Evolutionary conservation across 768 basidiomycete species (phyloP).

Genomic region (Hygrocybe punicea): DNA sequence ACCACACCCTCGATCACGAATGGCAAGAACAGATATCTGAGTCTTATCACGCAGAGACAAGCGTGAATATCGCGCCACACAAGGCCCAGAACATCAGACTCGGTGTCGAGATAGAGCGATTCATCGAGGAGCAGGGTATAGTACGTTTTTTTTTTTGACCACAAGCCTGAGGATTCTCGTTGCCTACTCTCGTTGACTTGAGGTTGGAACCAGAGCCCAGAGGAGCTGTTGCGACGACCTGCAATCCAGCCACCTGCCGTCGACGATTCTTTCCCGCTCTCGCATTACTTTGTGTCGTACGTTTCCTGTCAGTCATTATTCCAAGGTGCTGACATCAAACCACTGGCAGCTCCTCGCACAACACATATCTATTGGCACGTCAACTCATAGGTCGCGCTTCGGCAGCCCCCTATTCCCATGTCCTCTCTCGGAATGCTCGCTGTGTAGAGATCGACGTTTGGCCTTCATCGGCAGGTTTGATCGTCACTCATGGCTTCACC

Average conservation of each 20-base stretch:
- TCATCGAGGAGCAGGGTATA: slow-evolving; percentile 31
- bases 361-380: slow-evolving; percentile 59
- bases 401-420: slow-evolving; percentile 52
- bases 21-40: slow-evolving; percentile 21
- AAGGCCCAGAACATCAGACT: slow-evolving; percentile 26
- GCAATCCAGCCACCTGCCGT: slow-evolving; percentile 34
- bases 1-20: slow-evolving; percentile 9
- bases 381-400: slow-evolving; percentile 56
- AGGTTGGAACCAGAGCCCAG: slow-evolving; percentile 12
- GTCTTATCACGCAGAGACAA: slow-evolving; percentile 33
- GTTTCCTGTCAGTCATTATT: slow-evolving; percentile 16
- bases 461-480: slow-evolving; percentile 49
- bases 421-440: slow-evolving; percentile 48
- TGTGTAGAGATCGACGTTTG: slow-evolving; percentile 72
- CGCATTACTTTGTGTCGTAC: slow-evolving; percentile 57
- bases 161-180: neutral
- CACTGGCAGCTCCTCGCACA: slow-evolving; percentile 53
- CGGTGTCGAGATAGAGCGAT: slow-evolving; percentile 38
- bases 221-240: slow-evolving; percentile 38
- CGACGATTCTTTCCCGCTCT: slow-evolving; percentile 47
- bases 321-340: slow-evolving; percentile 1
- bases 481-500: slow-evolving; percentile 63
- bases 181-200: neutral
- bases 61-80: slow-evolving; percentile 29
- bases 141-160: slow-evolving; percentile 19